Evolutionary conservation across 192 early-diverging fungal genomes (phyloP).

Genomic region (Coemansia sp.): DNA sequence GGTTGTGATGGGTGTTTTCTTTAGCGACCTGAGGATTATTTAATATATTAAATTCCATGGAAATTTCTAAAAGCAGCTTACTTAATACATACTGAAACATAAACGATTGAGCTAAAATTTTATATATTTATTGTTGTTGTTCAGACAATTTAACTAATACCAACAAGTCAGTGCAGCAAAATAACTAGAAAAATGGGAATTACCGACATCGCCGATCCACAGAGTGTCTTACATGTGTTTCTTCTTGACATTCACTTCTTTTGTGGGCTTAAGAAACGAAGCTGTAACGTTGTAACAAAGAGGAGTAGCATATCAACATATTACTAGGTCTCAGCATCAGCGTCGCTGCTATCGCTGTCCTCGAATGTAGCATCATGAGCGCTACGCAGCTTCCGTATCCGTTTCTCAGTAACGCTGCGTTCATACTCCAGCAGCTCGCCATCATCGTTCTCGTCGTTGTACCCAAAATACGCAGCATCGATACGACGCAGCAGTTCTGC

Average conservation of each 20-base stretch:
- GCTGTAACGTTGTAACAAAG: background rate
- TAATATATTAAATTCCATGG: too few relatives aligned
- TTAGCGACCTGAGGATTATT: too few relatives aligned
- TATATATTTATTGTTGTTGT: too few relatives aligned
- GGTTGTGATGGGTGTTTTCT: too few relatives aligned
- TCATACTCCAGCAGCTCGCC: conserved; percentile 79
- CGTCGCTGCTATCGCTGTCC: conserved; percentile 12
- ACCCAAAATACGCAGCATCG: conserved; percentile 95
- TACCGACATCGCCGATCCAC: background rate
- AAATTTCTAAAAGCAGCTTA: too few relatives aligned
- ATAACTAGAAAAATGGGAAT: too few relatives aligned
- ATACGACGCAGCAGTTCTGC: conserved; percentile 73
- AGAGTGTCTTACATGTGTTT: background rate
- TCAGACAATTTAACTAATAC: too few relatives aligned
- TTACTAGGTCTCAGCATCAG: conserved; percentile 3
- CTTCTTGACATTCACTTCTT: background rate
- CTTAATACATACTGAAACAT: too few relatives aligned
- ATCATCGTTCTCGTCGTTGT: conserved; percentile 88
- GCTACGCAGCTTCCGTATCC: conserved; percentile 28
- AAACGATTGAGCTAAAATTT: too few relatives aligned
- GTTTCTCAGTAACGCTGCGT: conserved; percentile 58
- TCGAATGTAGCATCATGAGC: conserved; percentile 31
- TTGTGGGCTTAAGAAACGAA: background rate
- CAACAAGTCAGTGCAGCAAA: too few relatives aligned
- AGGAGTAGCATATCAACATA: background rate